Conservation (phyloP, 148 eudicot genomes). For the Amaranthus cruentus region DNA sequence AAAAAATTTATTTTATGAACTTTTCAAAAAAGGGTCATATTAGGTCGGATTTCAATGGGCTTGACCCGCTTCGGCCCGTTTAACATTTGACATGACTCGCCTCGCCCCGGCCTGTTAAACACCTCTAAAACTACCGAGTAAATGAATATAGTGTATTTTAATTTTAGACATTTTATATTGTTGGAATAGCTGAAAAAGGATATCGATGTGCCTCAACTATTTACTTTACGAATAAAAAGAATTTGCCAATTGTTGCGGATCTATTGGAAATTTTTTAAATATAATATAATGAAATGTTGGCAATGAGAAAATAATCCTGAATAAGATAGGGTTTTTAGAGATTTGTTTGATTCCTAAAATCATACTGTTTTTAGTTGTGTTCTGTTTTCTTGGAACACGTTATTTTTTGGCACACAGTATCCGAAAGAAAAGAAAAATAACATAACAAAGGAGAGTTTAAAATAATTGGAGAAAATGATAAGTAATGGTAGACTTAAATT, state of each 20-base stretch:
- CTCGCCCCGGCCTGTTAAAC: too few relatives aligned
- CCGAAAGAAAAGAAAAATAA: slow-evolving; percentile 54
- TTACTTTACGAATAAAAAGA: slow-evolving; percentile 49
- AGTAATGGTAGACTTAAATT: slow-evolving; percentile 70
- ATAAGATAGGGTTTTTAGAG: slow-evolving; percentile 23
- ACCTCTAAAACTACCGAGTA: too few relatives aligned
- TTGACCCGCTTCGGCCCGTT: too few relatives aligned
- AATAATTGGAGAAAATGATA: slow-evolving; percentile 71
- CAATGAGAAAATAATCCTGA: slow-evolving; percentile 65
- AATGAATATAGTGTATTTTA: too few relatives aligned
- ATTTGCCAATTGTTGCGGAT: slow-evolving; percentile 63
- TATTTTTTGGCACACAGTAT: slow-evolving; percentile 32
- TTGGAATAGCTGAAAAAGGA: too few relatives aligned
- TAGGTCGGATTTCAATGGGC: too few relatives aligned
- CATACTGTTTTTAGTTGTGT: background rate
- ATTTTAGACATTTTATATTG: too few relatives aligned
- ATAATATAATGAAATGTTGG: slow-evolving; percentile 56
- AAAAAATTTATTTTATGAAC: too few relatives aligned
- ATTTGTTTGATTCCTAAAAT: background rate
- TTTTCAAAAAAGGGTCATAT: too few relatives aligned
- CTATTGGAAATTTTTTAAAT: slow-evolving; percentile 55
- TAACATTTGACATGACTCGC: too few relatives aligned
- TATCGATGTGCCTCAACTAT: too few relatives aligned
- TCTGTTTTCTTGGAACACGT: background rate
- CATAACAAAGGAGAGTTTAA: slow-evolving; percentile 49